phyloP scores from a whole-genome alignment of 2,329 filamentous ascomycete species.

The Leptographium lundbergii region DNA sequence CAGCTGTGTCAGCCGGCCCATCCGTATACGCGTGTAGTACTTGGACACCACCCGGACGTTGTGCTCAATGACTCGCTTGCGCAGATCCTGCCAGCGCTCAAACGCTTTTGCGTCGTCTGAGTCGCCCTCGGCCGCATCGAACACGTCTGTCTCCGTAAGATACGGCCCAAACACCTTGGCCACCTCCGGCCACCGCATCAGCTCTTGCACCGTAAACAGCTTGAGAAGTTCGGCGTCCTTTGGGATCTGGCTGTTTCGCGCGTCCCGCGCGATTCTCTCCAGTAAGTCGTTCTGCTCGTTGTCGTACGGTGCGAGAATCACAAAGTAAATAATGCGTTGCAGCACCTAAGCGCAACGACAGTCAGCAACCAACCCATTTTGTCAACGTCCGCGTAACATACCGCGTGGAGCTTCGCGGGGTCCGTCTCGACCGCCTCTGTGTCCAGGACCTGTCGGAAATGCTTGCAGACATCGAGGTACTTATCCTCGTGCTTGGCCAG shows the following conservation, averaged over 20 bases:
- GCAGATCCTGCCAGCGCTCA: slow-evolving; percentile 83
- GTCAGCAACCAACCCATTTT: not conserved
- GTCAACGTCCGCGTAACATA: slow-evolving; percentile 25
- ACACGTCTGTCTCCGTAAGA: slow-evolving; percentile 80
- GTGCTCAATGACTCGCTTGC: slow-evolving; percentile 98
- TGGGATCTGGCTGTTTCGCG: slow-evolving; percentile 64
- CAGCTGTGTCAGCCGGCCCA: slow-evolving; percentile 78
- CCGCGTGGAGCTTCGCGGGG: slow-evolving; percentile 69
- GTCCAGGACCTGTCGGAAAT: slow-evolving; percentile 93
- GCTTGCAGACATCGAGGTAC: slow-evolving; percentile 94
- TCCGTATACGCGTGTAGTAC: slow-evolving; percentile 96
- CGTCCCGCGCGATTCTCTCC: slow-evolving; percentile 79
- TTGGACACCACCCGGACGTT: slow-evolving; percentile 96
- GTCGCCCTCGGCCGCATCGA: slow-evolving; percentile 52
- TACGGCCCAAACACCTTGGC: slow-evolving; percentile 80
- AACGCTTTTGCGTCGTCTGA: slow-evolving; percentile 68
- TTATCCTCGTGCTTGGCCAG: slow-evolving; percentile 95
- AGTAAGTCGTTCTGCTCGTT: slow-evolving; percentile 97
- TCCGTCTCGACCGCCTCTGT: slow-evolving; percentile 93
- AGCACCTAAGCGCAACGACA: slow-evolving; percentile 46
- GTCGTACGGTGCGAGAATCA: slow-evolving; percentile 91
- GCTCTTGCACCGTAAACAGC: slow-evolving; percentile 86
- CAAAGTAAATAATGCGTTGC: slow-evolving; percentile 93
- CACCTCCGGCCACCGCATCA: slow-evolving; percentile 97
- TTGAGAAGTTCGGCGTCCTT: slow-evolving; percentile 79